phyloP scores from a whole-genome alignment of 2,329 filamentous ascomycete genomes.

The Dactylonectria macrodidyma region DNA sequence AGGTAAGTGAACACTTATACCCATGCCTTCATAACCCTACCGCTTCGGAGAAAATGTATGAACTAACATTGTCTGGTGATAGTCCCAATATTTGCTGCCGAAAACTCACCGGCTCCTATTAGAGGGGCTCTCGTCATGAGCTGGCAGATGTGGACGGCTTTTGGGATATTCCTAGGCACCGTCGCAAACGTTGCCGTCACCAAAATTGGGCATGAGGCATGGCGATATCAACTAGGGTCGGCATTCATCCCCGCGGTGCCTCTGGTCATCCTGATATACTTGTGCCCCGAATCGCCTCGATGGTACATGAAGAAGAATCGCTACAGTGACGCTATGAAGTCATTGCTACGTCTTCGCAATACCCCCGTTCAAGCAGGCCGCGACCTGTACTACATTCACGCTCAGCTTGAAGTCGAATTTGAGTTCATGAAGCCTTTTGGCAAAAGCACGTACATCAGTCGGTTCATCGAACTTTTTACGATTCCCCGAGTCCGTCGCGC shows the following conservation, averaged over 20 bases:
- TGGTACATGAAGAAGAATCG: slow-evolving; percentile 78
- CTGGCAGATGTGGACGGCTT: slow-evolving; percentile 80
- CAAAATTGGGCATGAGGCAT: slow-evolving; percentile 58
- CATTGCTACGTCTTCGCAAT: slow-evolving; percentile 67
- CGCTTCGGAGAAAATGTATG: not conserved
- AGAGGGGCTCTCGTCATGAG: slow-evolving; percentile 86
- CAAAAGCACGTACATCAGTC: slow-evolving; percentile 70
- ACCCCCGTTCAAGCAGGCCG: slow-evolving; percentile 71
- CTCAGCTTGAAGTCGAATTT: slow-evolving; percentile 74
- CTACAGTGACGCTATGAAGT: slow-evolving; percentile 72
- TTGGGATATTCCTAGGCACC: slow-evolving; percentile 74
- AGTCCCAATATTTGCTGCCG: slow-evolving; percentile 83
- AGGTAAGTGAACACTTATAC: slow-evolving; percentile 48
- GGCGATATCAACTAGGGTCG: slow-evolving; percentile 76
- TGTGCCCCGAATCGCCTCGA: slow-evolving; percentile 77
- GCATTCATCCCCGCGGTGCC: slow-evolving; percentile 74
- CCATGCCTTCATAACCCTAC: not conserved
- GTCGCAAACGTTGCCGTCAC: slow-evolving; percentile 69
- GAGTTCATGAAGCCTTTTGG: slow-evolving; percentile 63
- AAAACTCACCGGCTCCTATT: slow-evolving; percentile 78
- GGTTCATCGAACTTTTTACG: slow-evolving; percentile 77
- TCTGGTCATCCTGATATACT: slow-evolving; percentile 70
- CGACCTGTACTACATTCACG: slow-evolving; percentile 76
- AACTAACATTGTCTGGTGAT: slow-evolving; percentile 49
- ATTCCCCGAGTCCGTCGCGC: slow-evolving; percentile 80